Evolutionary conservation across 495 filamentous ascomycete species (phyloP), one percentile per base, ranked within the genome.

Genomic region (Aspergillus funiculosus): DNA sequence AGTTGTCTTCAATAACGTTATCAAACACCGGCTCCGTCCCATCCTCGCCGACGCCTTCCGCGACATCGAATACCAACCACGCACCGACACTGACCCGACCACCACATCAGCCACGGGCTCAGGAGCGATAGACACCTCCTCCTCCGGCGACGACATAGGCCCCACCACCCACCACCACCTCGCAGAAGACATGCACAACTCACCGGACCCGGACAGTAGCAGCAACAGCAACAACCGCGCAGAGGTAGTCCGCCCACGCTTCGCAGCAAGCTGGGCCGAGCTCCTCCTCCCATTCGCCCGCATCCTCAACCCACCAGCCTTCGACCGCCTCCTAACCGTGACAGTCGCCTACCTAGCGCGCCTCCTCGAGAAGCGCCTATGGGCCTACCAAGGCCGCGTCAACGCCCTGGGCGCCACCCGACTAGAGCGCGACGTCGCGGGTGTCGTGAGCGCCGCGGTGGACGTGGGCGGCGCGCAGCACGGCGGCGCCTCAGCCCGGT

Each of bases 311-410:
- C 66, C 79, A 0, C 67, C 75, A 20, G 82, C 80, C 18, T 90
- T 81, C 57, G 77, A 82, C 43, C 77, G 75, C 13, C 71, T 98
- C 6, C 74, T 94, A 14, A 78, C 81, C 24, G 71, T 79, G 5
- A 85, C 89, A 7, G 75, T 87, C 11, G 71, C 69, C 1, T 85
- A 94, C 60, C 78, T 97, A 3, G 71, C 82, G 0, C 73, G 75
- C 10, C 74, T 89, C 30, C 73, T 98, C 6, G 94, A 97, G 71
- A 97, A 95, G 75, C 69, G 91, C 3, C 81, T 97, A 22, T 91
- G 82, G 83, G 82, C 81, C 38, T 92, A 87, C 58, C 77, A 85
- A 18, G 87, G 87, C 15, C 78, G 85, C 43, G 74, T 94, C 20
- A 94, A 85, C 52, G 80, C 83, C 35, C 76, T 92, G 17, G 94